Base-by-base conservation (phyloP, 2,329 filamentous ascomycete species). In the Chaetomium strumarium region DNA sequence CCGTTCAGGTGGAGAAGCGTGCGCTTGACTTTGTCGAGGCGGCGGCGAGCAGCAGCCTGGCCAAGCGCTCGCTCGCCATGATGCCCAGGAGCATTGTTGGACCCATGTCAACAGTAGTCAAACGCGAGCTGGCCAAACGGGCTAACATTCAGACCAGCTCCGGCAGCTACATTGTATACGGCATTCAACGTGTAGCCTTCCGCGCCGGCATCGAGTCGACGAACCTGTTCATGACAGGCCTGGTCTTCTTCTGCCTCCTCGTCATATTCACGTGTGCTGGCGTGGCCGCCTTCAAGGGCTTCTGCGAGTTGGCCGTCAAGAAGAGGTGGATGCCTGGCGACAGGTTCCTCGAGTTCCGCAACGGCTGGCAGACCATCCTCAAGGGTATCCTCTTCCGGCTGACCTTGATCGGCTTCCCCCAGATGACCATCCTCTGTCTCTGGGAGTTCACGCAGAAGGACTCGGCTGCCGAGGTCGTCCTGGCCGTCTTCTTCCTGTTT, bases 371-470 rank as follows among this genome's bases (percentile, higher is more conserved):
- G 58, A 91, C 90, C 13, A 86, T 96, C 6, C 79, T 96, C 64
- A 95, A 95, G 75, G 92, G 92, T 52, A 95, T 96, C 61, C 77
- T 96, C 59, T 96, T 93, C 80, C 87, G 92, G 59, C 78, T 95
- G 64, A 83, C 91, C 39, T 78, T 96, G 37, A 93, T 96, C 63
- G 90, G 90, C 58, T 96, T 90, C 72, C 90, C 92, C 17, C 88
- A 95, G 66, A 90, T 96, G 79, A 83, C 84, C 45, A 87, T 96
- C 50, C 80, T 96, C 50, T 95, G 88, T 68, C 78, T 96, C 60
- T 96, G 92, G 92, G 90, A 97, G 68, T 85, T 96, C 55, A 96
- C 90, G 5, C 78, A 85, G 63, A 79, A 81, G 57, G 91, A 97
- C 70, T 96, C 92, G 1, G 76, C 86, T 7, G 92, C 90, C 29